phyloP scores from a whole-genome alignment of 768 basidiomycete genomes.

The Amanita polypyramis region DNA sequence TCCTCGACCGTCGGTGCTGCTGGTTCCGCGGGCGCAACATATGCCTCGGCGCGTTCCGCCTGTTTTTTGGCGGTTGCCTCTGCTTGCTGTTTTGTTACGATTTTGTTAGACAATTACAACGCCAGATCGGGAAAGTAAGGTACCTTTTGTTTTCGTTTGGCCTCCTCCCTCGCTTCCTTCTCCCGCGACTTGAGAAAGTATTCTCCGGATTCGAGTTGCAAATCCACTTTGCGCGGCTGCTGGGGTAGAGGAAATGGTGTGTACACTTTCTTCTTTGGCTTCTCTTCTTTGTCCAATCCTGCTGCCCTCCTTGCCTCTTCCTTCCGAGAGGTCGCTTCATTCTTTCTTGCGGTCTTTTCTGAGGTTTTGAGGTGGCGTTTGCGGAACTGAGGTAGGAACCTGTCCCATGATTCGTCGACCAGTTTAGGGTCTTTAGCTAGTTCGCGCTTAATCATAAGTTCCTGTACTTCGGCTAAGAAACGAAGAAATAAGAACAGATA shows the following conservation, averaged over 20 bases:
- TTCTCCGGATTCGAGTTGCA: constrained; percentile 93
- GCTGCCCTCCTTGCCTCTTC: constrained; percentile 56
- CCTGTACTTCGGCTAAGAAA: constrained; percentile 33
- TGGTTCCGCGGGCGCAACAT: constrained; percentile 77
- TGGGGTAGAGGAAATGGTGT: constrained; percentile 99
- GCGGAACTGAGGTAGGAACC: constrained; percentile 94
- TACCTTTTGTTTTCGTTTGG: constrained; percentile 70
- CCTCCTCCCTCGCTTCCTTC: constrained; percentile 67
- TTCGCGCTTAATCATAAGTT: constrained; percentile 97
- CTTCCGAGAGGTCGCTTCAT: constrained; percentile 53
- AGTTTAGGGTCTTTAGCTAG: constrained; percentile 97
- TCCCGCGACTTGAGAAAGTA: constrained; percentile 94
- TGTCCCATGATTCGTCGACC: constrained; percentile 90
- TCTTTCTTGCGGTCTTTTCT: constrained; percentile 89
- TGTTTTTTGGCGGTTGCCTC: constrained; percentile 60
- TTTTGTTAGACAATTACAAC: background rate
- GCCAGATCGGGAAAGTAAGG: constrained; percentile 5
- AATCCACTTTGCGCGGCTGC: constrained; percentile 85
- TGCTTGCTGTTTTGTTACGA: constrained; percentile 51
- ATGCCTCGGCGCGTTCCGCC: constrained; percentile 79
- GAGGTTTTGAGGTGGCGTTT: constrained; percentile 88
- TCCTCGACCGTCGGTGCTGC: constrained; percentile 68
- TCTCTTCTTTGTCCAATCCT: constrained; percentile 38
- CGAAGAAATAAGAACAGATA: constrained; percentile 2
- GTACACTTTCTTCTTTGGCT: constrained; percentile 78